Conservation (phyloP, 1,139 yeast genomes). For the Spathaspora sp. region DNA sequence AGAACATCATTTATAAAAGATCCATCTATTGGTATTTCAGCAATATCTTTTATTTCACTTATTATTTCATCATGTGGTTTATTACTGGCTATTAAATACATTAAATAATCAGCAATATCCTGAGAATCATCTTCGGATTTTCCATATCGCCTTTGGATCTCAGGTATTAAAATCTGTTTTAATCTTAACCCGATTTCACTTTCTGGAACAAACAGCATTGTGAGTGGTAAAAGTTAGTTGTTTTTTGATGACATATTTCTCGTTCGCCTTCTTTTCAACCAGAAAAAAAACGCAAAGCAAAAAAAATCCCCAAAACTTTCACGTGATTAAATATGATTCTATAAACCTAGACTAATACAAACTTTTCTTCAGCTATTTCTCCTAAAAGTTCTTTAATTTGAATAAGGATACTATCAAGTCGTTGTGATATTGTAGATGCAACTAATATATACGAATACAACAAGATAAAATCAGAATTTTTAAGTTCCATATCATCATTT, state of each 20-base stretch:
- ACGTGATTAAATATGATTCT: not conserved
- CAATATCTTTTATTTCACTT: constrained; percentile 61
- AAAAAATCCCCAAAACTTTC: not conserved
- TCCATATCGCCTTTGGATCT: constrained; percentile 34
- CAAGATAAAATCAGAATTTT: constrained; percentile 70
- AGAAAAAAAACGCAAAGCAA: not conserved
- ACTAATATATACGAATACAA: constrained; percentile 75
- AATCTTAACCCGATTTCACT: constrained; percentile 42
- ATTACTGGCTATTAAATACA: constrained; percentile 70
- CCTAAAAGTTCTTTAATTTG: constrained; percentile 63
- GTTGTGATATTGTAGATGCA: constrained; percentile 64
- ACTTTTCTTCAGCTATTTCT: constrained; percentile 55
- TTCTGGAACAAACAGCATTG: constrained; percentile 38
- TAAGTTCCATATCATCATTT: constrained; percentile 24
- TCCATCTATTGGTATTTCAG: constrained; percentile 62
- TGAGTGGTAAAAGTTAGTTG: constrained; percentile 1
- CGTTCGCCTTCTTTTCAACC: not conserved
- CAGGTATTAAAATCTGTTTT: constrained; percentile 35
- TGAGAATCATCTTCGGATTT: constrained; percentile 60
- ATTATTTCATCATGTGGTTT: constrained; percentile 65
- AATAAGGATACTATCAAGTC: constrained; percentile 56
- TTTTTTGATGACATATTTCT: not conserved
- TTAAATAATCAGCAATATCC: constrained; percentile 79
- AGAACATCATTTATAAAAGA: constrained; percentile 52
- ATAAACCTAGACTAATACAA: constrained; percentile 33